phyloP scores from a whole-genome alignment of 148 eudicot species.

The Beta vulgaris region DNA sequence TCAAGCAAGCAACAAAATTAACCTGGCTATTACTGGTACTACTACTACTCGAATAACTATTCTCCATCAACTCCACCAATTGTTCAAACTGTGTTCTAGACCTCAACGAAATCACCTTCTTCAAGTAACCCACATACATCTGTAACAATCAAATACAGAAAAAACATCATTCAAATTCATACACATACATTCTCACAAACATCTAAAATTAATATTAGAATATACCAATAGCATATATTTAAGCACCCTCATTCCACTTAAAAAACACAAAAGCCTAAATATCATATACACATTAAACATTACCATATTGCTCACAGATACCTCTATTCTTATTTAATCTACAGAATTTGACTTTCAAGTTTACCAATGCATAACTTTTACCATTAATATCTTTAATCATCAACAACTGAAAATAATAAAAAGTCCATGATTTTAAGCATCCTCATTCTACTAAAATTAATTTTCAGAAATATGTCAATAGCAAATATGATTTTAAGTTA shows the following conservation, averaged over 20 bases:
- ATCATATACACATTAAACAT: background rate
- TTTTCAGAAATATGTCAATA: no score
- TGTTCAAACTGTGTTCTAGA: slow-evolving; percentile 82
- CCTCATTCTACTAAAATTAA: no score
- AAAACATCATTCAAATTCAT: slow-evolving; percentile 5
- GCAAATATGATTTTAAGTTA: background rate
- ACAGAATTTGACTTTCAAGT: no score
- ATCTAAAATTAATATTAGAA: no score
- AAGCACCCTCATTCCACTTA: background rate
- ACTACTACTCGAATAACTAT: slow-evolving; percentile 21
- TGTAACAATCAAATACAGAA: slow-evolving; percentile 34
- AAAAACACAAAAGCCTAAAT: background rate
- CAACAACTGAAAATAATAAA: no score
- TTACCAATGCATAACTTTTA: no score
- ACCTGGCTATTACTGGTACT: slow-evolving; percentile 34
- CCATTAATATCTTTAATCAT: no score
- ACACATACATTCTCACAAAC: background rate
- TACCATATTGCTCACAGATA: no score
- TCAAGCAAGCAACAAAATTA: slow-evolving; percentile 78
- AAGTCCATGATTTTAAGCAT: no score
- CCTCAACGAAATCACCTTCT: slow-evolving; percentile 74
- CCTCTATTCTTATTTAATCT: no score
- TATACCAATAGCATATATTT: no score
- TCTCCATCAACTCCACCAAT: slow-evolving; percentile 61
- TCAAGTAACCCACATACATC: slow-evolving; percentile 78